Base-by-base conservation (phyloP, 1,284 basidiomycete species). In the Ceraceosorus bombacis region DNA sequence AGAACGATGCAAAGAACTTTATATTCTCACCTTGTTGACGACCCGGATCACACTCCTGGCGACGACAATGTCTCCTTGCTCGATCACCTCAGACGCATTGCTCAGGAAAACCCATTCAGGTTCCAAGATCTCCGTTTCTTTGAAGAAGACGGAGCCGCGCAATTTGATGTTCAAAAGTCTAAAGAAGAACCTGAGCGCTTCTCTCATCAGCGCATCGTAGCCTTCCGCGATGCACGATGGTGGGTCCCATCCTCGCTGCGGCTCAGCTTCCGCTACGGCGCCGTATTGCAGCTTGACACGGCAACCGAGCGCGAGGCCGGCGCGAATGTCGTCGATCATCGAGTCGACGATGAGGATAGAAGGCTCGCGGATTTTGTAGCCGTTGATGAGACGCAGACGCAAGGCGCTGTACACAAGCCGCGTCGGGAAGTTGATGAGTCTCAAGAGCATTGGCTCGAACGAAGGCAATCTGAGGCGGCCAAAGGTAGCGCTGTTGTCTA, bases 101-200 rank as follows among this genome's bases (percentile, higher is more conserved):
- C 90, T 91, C 78, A 98, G 86, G 50, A 95, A 95, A 49, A 88
- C 86, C 90, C 93, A 96, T 71, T 98, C 93, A 27, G 88, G 88
- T 77, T 99, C 95, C 40, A 98, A 83, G 36, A 97, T 86, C 74
- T 98, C 95, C 0, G 93, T 96, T 81, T 98, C 94, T 73, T 95
- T 94, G 81, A 96, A 95, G 78, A 94, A 90, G 56, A 93, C 88
- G n/a, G 88, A 89, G 64, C 88, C 89, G 79, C 94, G 94, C 57
- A 99, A 83, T 78, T 96, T 95, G 87, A 88, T 91, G 70, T 95
- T 90, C 39, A 98, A 85, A 41, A 99, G 82, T 73, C 85, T 88
- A 83, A 98, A 98, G 80, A 98, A 95, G 77, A 87, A 87, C 7
- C 85, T 83, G 67, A 98, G 81, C 7, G 90, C 90, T 66, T 93